These are phyloP conservation scores for Arabidopsis suecica DNA, from an alignment of 345 rosid genomes.

Conservation along the genomic window DNA sequence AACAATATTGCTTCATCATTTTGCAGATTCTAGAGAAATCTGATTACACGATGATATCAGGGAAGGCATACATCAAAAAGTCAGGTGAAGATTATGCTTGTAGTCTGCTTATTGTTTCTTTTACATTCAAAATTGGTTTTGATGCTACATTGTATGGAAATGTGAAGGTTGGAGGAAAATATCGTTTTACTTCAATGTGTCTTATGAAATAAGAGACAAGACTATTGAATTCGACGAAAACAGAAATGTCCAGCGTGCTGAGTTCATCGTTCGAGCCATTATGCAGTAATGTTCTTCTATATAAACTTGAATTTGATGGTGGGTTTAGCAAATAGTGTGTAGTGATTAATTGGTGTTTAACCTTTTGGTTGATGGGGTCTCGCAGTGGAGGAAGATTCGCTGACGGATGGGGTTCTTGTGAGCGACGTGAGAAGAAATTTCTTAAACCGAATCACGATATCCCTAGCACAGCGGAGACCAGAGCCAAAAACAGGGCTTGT, in stretches of 20 bases:
- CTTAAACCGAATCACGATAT: slow-evolving; percentile 86
- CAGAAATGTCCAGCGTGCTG: slow-evolving; percentile 91
- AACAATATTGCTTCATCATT: slow-evolving; percentile 34
- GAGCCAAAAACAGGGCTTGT: slow-evolving; percentile 94
- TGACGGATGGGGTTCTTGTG: slow-evolving; percentile 98
- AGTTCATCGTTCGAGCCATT: slow-evolving; percentile 78
- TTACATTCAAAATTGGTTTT: slow-evolving; percentile 9
- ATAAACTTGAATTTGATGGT: slow-evolving; percentile 2
- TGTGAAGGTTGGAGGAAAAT: slow-evolving; percentile 95
- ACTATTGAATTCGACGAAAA: slow-evolving; percentile 87
- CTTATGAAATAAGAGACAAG: slow-evolving; percentile 90
- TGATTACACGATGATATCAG: slow-evolving; percentile 87
- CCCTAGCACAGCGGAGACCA: slow-evolving; percentile 93
- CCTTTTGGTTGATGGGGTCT: slow-evolving; percentile 26
- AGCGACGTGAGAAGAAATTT: slow-evolving; percentile 85
- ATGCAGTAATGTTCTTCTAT: slow-evolving; percentile 75
- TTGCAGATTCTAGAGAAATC: slow-evolving; percentile 88
- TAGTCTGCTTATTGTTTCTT: not conserved
- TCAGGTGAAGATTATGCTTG: slow-evolving; percentile 59
- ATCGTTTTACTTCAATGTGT: slow-evolving; percentile 87
- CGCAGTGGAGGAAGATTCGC: slow-evolving; percentile 79
- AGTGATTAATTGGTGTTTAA: slow-evolving; percentile 2
- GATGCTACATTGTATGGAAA: slow-evolving; percentile 22
- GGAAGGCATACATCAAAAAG: slow-evolving; percentile 85
- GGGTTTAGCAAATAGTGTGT: not conserved